These are phyloP conservation scores for Teunomyces funiuensis DNA, from an alignment of 805 yeast species.

Conservation along the genomic window DNA sequence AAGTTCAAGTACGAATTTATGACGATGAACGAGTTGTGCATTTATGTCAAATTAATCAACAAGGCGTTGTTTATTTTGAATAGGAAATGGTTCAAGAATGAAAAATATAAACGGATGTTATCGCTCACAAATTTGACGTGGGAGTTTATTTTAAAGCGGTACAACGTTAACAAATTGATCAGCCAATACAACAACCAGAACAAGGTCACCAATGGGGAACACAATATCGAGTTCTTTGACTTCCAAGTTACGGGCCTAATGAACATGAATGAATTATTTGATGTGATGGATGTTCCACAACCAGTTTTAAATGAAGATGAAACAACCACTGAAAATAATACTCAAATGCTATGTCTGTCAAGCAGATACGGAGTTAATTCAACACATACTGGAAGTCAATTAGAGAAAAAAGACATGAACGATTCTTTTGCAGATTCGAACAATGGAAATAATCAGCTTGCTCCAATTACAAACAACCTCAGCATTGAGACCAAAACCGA, in stretches of 20 bases:
- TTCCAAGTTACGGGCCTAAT: slow-evolving; percentile 40
- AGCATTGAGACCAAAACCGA: slow-evolving; percentile 23
- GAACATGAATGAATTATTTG: slow-evolving; percentile 42
- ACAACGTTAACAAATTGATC: slow-evolving; percentile 29
- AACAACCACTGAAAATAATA: not conserved
- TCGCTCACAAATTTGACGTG: slow-evolving; percentile 42
- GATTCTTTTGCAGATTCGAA: not conserved
- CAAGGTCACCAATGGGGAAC: slow-evolving; percentile 5
- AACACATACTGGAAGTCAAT: not conserved
- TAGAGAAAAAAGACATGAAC: not conserved
- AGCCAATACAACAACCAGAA: slow-evolving; percentile 22
- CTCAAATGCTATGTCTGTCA: not conserved
- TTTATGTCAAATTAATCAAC: slow-evolving; percentile 41
- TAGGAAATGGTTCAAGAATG: slow-evolving; percentile 46
- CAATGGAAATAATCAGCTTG: not conserved
- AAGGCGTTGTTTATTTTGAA: slow-evolving; percentile 43
- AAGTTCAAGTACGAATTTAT: slow-evolving; percentile 48
- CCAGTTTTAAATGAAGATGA: slow-evolving; percentile 20
- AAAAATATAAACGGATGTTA: slow-evolving; percentile 45
- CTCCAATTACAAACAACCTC: slow-evolving; percentile 1
- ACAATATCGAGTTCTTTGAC: slow-evolving; percentile 36
- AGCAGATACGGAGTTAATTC: not conserved
- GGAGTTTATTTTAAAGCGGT: slow-evolving; percentile 42
- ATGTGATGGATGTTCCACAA: slow-evolving; percentile 45
- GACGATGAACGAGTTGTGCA: slow-evolving; percentile 34